These are phyloP conservation scores for Xylariaceae sp. DNA, from an alignment of 2,329 filamentous ascomycete genomes.

Conservation along the genomic window DNA sequence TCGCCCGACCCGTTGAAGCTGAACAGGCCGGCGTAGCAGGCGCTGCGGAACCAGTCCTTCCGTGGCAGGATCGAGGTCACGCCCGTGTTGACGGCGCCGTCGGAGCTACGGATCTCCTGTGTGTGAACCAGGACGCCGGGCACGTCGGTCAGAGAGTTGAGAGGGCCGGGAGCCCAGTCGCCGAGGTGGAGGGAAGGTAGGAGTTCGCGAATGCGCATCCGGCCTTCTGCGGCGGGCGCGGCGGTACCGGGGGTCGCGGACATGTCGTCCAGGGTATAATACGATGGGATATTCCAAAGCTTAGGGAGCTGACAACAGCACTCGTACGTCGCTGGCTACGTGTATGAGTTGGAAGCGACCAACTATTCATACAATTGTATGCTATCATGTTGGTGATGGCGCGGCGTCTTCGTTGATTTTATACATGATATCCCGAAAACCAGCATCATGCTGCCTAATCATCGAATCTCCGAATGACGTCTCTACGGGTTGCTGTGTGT, in stretches of 20 bases:
- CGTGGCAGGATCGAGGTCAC: slow-evolving; percentile 46
- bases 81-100: slow-evolving; percentile 41
- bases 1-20: slow-evolving; percentile 62
- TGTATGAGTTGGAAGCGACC: too few species aligned
- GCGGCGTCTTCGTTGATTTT: too few species aligned
- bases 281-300: too few species aligned
- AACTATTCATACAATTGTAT: too few species aligned
- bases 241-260: neutral
- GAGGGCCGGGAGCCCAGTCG: slow-evolving; percentile 36
- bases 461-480: too few species aligned
- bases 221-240: slow-evolving; percentile 1
- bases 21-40: slow-evolving; percentile 48
- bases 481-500: too few species aligned
- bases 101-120: slow-evolving; percentile 34
- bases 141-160: slow-evolving; percentile 49
- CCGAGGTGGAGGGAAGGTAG: slow-evolving; percentile 41
- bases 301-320: too few species aligned
- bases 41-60: slow-evolving; percentile 38
- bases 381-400: too few species aligned
- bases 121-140: slow-evolving; percentile 43
- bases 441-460: too few species aligned
- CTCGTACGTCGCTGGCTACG: too few species aligned
- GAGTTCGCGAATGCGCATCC: slow-evolving; percentile 37
- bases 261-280: neutral
- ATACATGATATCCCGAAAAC: too few species aligned